These are phyloP conservation scores for Solanum tacnaense DNA, from an alignment of 257 asterid genomes.

Conservation along the genomic window DNA sequence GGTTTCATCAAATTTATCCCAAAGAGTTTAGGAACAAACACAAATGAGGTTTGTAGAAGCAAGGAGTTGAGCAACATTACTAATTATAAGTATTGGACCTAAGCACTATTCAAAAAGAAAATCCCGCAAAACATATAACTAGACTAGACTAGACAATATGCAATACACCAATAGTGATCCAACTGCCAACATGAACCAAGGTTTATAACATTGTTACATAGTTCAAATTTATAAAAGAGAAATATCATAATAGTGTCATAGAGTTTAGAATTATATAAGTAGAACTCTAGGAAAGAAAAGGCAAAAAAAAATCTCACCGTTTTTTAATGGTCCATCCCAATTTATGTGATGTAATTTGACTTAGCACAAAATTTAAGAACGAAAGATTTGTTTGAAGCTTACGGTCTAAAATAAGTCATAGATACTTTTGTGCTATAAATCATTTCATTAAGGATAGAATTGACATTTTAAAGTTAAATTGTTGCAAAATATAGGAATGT, in stretches of 20 bases:
- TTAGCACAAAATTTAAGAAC: not conserved
- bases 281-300: not conserved
- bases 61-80: not conserved
- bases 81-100: not conserved
- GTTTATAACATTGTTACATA: not conserved
- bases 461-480: not conserved
- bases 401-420: not conserved
- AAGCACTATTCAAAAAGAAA: not conserved
- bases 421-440: not conserved
- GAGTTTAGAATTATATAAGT: not conserved
- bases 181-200: not conserved
- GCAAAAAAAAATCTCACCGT: not conserved
- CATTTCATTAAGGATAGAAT: not conserved
- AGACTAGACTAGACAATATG: not conserved
- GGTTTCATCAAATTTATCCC: not conserved
- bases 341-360: not conserved
- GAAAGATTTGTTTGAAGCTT: not conserved
- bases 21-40: not conserved
- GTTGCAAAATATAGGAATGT: not conserved
- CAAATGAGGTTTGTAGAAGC: not conserved
- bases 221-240: not conserved
- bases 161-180: not conserved
- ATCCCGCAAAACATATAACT: not conserved
- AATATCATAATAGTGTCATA: not conserved
- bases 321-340: not conserved